Evolutionary conservation across 768 basidiomycete genomes (phyloP).

Genomic region (Clitopilus passeckerianus): DNA sequence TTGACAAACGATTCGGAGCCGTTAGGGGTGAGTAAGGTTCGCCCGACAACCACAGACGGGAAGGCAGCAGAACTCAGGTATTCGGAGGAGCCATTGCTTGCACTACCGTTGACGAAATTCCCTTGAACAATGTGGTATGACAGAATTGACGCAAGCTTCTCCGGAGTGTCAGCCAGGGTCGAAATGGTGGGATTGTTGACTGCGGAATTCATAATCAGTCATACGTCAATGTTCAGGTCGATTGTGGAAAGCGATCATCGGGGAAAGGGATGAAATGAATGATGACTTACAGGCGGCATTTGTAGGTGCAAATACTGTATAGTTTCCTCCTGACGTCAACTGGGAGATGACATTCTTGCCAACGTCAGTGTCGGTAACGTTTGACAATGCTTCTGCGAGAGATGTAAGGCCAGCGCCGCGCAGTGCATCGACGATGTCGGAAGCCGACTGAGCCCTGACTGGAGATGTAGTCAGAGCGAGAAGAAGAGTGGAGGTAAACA

Average conservation of each 20-base stretch:
- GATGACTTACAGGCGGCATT: slow-evolving; percentile 14
- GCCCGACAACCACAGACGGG: slow-evolving; percentile 59
- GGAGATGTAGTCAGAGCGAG: neutral
- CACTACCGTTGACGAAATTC: slow-evolving; percentile 8
- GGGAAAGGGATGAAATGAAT: neutral
- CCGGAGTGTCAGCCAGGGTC: neutral
- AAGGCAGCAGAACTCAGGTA: slow-evolving; percentile 29
- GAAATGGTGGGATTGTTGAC: slow-evolving; percentile 8
- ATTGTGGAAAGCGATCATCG: neutral
- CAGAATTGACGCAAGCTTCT: slow-evolving; percentile 8
- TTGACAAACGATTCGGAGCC: slow-evolving; percentile 28
- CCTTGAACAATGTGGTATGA: slow-evolving; percentile 16
- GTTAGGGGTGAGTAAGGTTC: slow-evolving; percentile 49
- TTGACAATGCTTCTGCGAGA: neutral
- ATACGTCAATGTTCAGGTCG: neutral
- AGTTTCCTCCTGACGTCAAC: slow-evolving; percentile 4
- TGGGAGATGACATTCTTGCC: neutral
- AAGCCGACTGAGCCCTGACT: neutral
- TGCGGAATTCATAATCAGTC: neutral
- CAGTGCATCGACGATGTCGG: neutral
- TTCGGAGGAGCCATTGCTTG: neutral
- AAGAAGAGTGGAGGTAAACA: neutral
- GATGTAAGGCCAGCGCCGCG: neutral
- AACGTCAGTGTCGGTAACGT: neutral
- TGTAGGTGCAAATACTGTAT: slow-evolving; percentile 15